Percentiles rank a stretch among this genome's conserved stretches.
These are phyloP conservation scores for Phialemonium atrogriseum DNA, from an alignment of 2,329 filamentous ascomycete species.

Conservation along the genomic window DNA sequence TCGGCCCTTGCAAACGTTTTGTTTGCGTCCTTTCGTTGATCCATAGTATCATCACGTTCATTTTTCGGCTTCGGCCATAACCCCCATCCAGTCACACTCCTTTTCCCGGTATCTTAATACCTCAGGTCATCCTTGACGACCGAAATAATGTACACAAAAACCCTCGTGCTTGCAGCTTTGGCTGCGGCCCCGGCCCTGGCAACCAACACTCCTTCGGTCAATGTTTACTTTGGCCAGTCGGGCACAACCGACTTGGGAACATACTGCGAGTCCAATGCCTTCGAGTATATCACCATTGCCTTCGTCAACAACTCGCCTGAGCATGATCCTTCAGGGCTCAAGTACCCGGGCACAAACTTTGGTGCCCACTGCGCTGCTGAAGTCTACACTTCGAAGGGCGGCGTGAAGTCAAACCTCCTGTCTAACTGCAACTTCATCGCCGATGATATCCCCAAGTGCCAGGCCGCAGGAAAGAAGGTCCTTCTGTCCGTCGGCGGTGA, in stretches of 20 bases:
- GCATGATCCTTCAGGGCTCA: constrained; percentile 19
- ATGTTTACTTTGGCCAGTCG: constrained; percentile 24
- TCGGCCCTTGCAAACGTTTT: constrained; percentile 19
- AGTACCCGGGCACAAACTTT: constrained; percentile 30
- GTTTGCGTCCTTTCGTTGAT: constrained; percentile 26
- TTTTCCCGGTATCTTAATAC: constrained; percentile 9
- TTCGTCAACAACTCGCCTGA: constrained; percentile 31
- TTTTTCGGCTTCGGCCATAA: constrained; percentile 15
- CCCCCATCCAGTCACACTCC: constrained; percentile 11
- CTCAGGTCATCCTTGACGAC: constrained; percentile 5
- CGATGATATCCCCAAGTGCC: constrained; percentile 36
- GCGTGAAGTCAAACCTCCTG: constrained; percentile 21
- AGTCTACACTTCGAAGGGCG: constrained; percentile 19
- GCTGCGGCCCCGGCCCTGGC: constrained; percentile 16
- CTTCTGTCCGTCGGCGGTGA: constrained; percentile 55
- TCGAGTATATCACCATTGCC: constrained; percentile 31
- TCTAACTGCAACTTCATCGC: constrained; percentile 22
- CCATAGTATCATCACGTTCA: constrained; percentile 13
- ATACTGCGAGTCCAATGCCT: constrained; percentile 22
- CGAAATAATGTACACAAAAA: constrained; percentile 14
- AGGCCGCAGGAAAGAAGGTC: constrained; percentile 51
- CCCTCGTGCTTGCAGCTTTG: constrained; percentile 16
- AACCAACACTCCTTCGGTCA: constrained; percentile 15
- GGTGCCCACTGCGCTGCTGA: constrained; percentile 24
- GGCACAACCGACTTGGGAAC: constrained; percentile 15